Percentiles rank a stretch among this genome's conserved stretches.
These are phyloP conservation scores for Yamadazyma diddensiae DNA, from an alignment of 1,139 yeast genomes.

Conservation along the genomic window DNA sequence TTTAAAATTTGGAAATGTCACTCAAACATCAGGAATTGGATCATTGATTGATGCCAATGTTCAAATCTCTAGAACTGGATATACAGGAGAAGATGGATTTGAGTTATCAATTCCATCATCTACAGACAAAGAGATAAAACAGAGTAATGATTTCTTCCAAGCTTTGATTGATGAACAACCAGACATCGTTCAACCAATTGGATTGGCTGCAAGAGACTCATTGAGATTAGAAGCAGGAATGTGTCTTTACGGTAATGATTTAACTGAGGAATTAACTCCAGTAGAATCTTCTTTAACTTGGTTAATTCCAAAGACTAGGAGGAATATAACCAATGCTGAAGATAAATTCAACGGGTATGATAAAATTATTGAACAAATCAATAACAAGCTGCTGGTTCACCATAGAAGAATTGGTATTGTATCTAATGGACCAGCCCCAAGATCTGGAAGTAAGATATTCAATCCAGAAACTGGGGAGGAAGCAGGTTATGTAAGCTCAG, in stretches of 20 bases:
- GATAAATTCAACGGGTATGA: slow-evolving; percentile 76
- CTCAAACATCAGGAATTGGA: slow-evolving; percentile 44
- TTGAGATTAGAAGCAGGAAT: slow-evolving; percentile 95
- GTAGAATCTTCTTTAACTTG: slow-evolving; percentile 86
- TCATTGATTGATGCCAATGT: slow-evolving; percentile 41
- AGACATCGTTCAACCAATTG: slow-evolving; percentile 74
- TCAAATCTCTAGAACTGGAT: slow-evolving; percentile 90
- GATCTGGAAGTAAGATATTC: slow-evolving; percentile 74
- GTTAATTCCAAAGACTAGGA: slow-evolving; percentile 82
- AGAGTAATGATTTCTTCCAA: slow-evolving; percentile 60
- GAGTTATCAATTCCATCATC: slow-evolving; percentile 75
- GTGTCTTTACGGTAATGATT: slow-evolving; percentile 95
- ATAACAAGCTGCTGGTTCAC: slow-evolving; percentile 54
- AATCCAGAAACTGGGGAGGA: slow-evolving; percentile 46
- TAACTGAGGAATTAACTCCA: slow-evolving; percentile 79
- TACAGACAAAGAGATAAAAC: slow-evolving; percentile 37
- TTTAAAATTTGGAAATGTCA: slow-evolving; percentile 66
- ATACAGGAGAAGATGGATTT: slow-evolving; percentile 98
- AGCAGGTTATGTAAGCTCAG: slow-evolving; percentile 83
- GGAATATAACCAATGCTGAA: slow-evolving; percentile 35
- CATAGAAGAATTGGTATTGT: slow-evolving; percentile 72
- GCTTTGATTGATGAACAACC: slow-evolving; percentile 55
- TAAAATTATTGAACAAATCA: slow-evolving; percentile 66
- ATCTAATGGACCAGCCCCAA: slow-evolving; percentile 88
- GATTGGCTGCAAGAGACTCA: slow-evolving; percentile 96